These are phyloP conservation scores for Plectranthus barbatus DNA, from an alignment of 257 asterid species.

Conservation along the genomic window DNA sequence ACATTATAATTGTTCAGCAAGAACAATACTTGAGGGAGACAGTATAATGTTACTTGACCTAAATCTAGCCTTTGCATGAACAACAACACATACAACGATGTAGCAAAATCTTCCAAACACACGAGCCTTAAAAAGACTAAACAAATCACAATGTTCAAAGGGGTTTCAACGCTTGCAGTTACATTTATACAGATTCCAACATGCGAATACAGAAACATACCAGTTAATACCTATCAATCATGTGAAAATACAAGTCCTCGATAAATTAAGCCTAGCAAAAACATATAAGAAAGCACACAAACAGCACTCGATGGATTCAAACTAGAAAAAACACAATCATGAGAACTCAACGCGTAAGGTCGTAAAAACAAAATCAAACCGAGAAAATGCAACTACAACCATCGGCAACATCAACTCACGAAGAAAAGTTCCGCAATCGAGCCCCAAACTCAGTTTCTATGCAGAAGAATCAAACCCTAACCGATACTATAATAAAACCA, in stretches of 20 bases:
- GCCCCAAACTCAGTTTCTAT: background rate
- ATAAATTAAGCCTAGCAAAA: background rate
- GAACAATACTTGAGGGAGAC: background rate
- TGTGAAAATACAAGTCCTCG: background rate
- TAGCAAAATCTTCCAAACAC: background rate
- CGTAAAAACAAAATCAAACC: background rate
- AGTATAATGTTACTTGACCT: background rate
- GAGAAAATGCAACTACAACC: background rate
- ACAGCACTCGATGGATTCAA: background rate
- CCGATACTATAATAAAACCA: background rate
- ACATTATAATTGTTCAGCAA: too few relatives aligned
- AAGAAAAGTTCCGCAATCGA: background rate
- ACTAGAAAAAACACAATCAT: too few relatives aligned
- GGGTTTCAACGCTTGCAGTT: background rate
- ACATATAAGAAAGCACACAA: background rate
- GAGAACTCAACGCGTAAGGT: too few relatives aligned
- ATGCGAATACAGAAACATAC: background rate
- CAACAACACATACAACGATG: background rate
- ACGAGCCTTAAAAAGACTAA: background rate
- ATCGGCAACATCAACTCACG: background rate
- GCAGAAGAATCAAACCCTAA: constrained; percentile 21
- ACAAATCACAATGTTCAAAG: background rate
- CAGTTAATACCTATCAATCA: background rate
- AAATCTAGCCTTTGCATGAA: background rate
- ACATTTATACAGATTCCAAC: background rate